phyloP scores from a whole-genome alignment of 176 grass and related monocot species.

The Themeda triandra region DNA sequence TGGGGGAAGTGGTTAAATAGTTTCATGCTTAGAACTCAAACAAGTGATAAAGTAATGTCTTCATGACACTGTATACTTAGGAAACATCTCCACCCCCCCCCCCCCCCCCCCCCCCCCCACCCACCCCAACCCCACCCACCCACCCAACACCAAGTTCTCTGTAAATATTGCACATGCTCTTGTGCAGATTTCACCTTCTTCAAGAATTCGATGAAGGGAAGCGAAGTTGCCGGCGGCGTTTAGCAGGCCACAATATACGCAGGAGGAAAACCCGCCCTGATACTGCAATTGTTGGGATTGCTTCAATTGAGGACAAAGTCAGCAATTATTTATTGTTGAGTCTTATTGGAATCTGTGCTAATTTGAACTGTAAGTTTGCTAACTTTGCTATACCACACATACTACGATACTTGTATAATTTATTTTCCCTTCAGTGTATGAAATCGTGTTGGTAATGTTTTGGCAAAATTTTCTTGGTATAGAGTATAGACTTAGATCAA shows the following conservation, averaged over 20 bases:
- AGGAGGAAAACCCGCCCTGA: conserved; percentile 85
- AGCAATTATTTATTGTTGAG: conserved; percentile 76
- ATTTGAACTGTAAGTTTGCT: conserved; percentile 71
- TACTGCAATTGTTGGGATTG: conserved; percentile 36
- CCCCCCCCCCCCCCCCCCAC: no score
- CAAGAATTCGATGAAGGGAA: conserved; percentile 99
- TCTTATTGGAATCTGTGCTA: conserved; percentile 75
- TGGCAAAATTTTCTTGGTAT: background rate
- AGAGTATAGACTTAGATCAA: background rate
- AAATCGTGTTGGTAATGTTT: background rate
- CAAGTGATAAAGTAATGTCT: background rate
- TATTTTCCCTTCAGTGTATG: background rate
- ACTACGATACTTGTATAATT: background rate
- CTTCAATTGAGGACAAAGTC: conserved; percentile 64
- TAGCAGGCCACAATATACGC: conserved; percentile 89
- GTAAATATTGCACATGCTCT: conserved; percentile 3
- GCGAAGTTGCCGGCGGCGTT: conserved; percentile 89
- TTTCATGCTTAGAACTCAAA: conserved; percentile 6
- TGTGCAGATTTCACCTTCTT: conserved; percentile 86
- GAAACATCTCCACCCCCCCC: background rate
- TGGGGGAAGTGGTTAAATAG: background rate
- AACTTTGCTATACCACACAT: conserved; percentile 21
- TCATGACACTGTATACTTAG: background rate
- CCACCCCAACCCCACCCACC: no score
- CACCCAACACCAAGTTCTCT: conserved; percentile 6